Base-by-base conservation (phyloP, 306 rosid genomes). In the Prosopis cineraria region DNA sequence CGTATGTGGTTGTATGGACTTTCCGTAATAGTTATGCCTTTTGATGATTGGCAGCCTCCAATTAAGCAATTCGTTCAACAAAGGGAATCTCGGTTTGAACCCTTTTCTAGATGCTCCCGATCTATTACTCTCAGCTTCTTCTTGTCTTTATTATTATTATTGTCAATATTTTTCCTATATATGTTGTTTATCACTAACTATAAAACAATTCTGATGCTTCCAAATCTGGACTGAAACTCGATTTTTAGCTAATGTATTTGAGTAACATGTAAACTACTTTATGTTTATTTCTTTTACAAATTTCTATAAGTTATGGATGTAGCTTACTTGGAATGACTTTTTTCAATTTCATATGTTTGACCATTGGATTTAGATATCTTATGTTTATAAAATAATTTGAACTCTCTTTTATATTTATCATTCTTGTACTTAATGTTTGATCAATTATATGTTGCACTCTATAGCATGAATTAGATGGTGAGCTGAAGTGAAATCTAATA, bases 41-140 rank as follows among this genome's bases (percentile, higher is more conserved):
- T 72, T 72, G 7, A 53, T 72, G 7, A 53, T 24, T 72, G 19
- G 20, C 10, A 29, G 52, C 50, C 29, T 72, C 64, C 64, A 12
- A 25, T 29, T 27, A 19, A 14, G 44, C 10, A 34, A 24, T 30
- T 53, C 14, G 33, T 30, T 53, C 17, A 71, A 53, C 50, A 11
- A 53, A 58, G 12, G 31, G 76, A 72, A 72, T 53, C 66, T 72
- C 22, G 66, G 66, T 72, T 72, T 72, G 76, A 72, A 55, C 66
- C 66, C 76, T 72, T 72, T 53, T 20, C 24, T 29, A 14, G 20
- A 72, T 72, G 76, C 44, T 36, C 76, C 22, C 6, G 33, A 11
- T 34, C 7, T 22, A 36, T 22, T 34, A 24, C 24, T 24, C 3
- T 55, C n/a, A n/a, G n/a, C n/a, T n/a, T n/a, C n/a, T 19, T 53